These are phyloP conservation scores for Rosa multiflora DNA, from an alignment of 306 rosid genomes.

Conservation along the genomic window DNA sequence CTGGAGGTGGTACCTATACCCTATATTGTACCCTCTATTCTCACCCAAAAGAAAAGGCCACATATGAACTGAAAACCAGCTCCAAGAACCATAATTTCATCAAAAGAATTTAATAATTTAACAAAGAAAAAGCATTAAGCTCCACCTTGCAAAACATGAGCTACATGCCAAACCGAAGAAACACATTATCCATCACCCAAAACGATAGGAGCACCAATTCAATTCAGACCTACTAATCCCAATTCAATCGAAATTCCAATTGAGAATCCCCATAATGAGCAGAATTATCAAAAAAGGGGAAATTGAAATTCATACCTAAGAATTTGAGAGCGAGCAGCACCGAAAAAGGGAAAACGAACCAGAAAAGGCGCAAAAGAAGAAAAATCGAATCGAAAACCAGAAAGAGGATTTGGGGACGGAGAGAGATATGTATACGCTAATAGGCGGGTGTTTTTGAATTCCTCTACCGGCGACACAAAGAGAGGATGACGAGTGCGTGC, in stretches of 20 bases:
- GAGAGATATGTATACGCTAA: constrained; percentile 7
- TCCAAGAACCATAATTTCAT: constrained; percentile 11
- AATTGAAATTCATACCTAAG: constrained; percentile 38
- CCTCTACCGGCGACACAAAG: constrained; percentile 50
- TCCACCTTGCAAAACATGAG: constrained; percentile 22
- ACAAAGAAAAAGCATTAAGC: not conserved
- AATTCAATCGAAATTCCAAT: constrained; percentile 11
- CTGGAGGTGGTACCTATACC: constrained; percentile 56
- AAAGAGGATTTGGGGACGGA: no score
- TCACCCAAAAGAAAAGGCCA: not conserved
- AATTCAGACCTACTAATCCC: constrained; percentile 16
- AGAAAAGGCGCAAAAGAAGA: not conserved
- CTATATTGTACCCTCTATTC: not conserved
- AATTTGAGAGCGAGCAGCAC: constrained; percentile 15
- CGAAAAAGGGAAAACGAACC: constrained; percentile 13
- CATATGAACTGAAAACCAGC: constrained; percentile 4
- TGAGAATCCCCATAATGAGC: constrained; percentile 1
- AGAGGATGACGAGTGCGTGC: constrained; percentile 41
- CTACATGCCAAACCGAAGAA: constrained; percentile 10
- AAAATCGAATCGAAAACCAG: constrained; percentile 40
- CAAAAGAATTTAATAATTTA: not conserved
- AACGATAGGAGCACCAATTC: constrained; percentile 8
- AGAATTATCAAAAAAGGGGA: constrained; percentile 17
- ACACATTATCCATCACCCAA: constrained; percentile 11
- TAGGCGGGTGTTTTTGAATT: constrained; percentile 40